These are phyloP conservation scores for Populus hybrid DNA, from an alignment of 441 rosid species.

Conservation along the genomic window DNA sequence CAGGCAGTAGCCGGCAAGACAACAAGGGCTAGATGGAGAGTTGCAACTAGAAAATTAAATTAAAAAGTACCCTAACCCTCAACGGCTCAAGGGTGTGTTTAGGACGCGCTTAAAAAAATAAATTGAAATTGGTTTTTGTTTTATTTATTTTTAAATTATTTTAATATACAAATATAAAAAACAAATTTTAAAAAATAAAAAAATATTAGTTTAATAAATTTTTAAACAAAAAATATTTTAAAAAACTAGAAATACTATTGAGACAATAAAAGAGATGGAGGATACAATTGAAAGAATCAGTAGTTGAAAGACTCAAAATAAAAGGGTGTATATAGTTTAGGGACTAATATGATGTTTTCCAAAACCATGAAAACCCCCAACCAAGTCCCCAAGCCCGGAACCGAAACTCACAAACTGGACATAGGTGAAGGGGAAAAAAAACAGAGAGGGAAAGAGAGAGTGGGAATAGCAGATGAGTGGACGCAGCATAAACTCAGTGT, in stretches of 20 bases:
- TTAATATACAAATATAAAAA: too few species aligned
- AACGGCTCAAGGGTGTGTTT: too few species aligned
- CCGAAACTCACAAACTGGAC: not conserved
- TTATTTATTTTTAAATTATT: too few species aligned
- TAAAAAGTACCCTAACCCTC: too few species aligned
- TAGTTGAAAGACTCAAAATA: too few species aligned
- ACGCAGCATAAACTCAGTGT: slow-evolving; percentile 56
- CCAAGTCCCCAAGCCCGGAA: not conserved
- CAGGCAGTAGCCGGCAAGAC: not conserved
- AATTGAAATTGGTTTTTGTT: too few species aligned
- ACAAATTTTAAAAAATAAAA: too few species aligned
- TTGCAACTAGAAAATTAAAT: not conserved
- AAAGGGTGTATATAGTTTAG: not conserved
- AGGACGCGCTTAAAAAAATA: too few species aligned
- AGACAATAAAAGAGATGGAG: not conserved
- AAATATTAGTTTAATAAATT: too few species aligned
- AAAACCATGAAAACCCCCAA: not conserved
- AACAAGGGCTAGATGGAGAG: not conserved
- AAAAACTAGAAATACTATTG: too few species aligned
- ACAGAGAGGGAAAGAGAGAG: not conserved
- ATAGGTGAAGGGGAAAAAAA: not conserved
- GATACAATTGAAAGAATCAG: not conserved
- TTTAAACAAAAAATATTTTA: too few species aligned
- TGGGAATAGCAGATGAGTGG: slow-evolving; percentile 24
- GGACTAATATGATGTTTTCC: not conserved